Percentiles rank a stretch among this genome's conserved stretches.
Evolutionary conservation across 1,284 basidiomycete genomes (phyloP).

Genomic region (Coniferiporia sulphurascens): DNA sequence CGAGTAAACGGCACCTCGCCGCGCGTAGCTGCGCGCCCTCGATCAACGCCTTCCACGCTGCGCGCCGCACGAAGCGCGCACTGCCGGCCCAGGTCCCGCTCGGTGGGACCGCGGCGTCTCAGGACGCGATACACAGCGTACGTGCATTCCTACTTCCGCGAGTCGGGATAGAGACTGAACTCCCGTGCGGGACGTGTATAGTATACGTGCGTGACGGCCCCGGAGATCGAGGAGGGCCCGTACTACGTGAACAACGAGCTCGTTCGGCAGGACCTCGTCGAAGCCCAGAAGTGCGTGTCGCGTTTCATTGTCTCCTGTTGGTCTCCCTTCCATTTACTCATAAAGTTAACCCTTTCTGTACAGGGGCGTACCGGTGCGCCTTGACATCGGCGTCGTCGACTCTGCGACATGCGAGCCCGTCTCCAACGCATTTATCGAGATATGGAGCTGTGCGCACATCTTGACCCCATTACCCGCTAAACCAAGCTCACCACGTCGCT

Average conservation of each 20-base stretch:
- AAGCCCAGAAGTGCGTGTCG: constrained; percentile 35
- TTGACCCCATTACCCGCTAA: constrained; percentile 18
- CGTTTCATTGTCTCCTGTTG: too few relatives aligned
- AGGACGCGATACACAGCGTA: constrained; percentile 7
- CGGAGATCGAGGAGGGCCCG: constrained; percentile 37
- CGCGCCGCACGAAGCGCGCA: constrained; percentile 22
- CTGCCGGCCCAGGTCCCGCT: constrained; percentile 15
- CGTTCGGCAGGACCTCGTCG: constrained; percentile 46
- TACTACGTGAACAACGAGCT: constrained; percentile 44
- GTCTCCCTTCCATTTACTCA: neutral
- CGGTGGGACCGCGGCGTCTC: neutral
- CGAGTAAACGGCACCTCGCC: constrained; percentile 18
- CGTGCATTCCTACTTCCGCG: neutral
- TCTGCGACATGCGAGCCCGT: constrained; percentile 69
- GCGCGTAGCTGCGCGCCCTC: constrained; percentile 23
- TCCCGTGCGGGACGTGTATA: neutral
- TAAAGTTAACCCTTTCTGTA: neutral
- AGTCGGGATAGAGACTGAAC: too few relatives aligned
- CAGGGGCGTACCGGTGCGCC: constrained; percentile 43
- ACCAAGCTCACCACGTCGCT: constrained; percentile 23
- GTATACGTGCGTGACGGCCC: constrained; percentile 26
- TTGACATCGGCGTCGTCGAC: constrained; percentile 72
- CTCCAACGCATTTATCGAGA: constrained; percentile 63
- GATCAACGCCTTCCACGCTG: constrained; percentile 22
- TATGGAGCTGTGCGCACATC: constrained; percentile 45